Base-by-base conservation (phyloP, 1,139 yeast species). In the Suhomyces bokatorum region DNA sequence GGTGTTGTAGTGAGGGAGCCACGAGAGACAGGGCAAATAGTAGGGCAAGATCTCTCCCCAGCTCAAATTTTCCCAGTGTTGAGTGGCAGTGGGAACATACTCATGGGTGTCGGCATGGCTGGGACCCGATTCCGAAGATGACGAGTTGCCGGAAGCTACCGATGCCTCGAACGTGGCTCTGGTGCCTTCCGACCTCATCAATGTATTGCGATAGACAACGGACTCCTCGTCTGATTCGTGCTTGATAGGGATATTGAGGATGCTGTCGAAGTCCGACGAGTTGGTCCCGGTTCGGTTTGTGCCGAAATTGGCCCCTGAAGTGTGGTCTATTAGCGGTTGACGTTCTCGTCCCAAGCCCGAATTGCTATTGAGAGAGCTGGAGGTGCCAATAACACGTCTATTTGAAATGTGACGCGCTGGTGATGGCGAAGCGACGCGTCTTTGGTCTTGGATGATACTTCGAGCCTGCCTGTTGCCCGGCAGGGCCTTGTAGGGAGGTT, bases 21-120 rank as follows among this genome's bases (percentile, higher is more conserved):
- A 93, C 1, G 87, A 77, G 44, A 83, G 70, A 43, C 87, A 82
- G 0, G 98, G 98, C 4, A 91, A 63, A 58, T 91, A 91, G 64
- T 91, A 90, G 0, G 90, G 83, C 30, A 64, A 51, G 12, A 62
- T 55, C 15, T 62, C 68, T 14, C 50, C 54, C 70, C 71, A 66
- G 10, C 56, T 49, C 40, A 64, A 51, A 14, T 51, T 54, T 34
- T 64, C 69, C 15, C 58, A 42, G 39, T 46, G 39, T 10, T 52
- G 54, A 6, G 59, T 53, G 22, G 55, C 44, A 2, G 62, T 54
- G 2, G 70, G 69, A 5, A 54, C 56, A 46, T 67, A 66, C 30
- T 60, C 60, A 13, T 51, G 48, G 29, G 43, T 15, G 2, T 11
- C 15, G 14, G 14, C 13, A 4, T 26, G 26, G 7, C 20, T 28